Base-by-base conservation (phyloP, 768 basidiomycete species). In the Mycena polygramma region DNA sequence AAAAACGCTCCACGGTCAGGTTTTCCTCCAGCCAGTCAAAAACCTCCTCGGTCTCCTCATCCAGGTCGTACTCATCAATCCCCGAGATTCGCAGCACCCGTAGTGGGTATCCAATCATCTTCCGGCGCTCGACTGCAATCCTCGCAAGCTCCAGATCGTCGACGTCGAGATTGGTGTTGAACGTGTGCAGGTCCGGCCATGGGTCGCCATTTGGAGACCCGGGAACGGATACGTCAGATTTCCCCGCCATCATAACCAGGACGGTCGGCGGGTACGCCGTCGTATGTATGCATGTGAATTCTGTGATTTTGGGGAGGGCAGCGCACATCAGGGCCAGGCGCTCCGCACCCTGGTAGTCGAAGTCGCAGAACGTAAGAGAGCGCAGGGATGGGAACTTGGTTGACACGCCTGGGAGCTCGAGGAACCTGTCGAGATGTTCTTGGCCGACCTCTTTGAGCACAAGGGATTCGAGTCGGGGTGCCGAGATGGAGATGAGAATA, bases 381-480 rank as follows among this genome's bases (percentile, higher is more conserved):
- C 75, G 77, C 48, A 87, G 75, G 36, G 76, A 73, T 26, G 79
- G 78, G 69, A 84, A 86, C 63, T 76, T 79, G 6, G 68, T 24
- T 13, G 63, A 58, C 37, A 63, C 67, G 61, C 73, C 70, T 6
- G 75, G 71, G 19, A 72, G 57, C 5, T 70, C 61, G 75, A 80
- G 79, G 63, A 87, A 79, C 1, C 71, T 67, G 66, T 85, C 82
- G 2, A 87, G 78, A 68, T 88, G 87, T 43, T 75, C 74, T 48
- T 84, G 81, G 39, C 83, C 82, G 11, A 83, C 75, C 19, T 79
- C 81, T 69, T 87, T 86, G 62, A 88, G 76, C 6, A 81, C 79
- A 51, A 88, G 75, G 14, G 82, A 83, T 30, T 80, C 72, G 37
- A 88, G 78, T 17, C 63, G 62, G 0, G 85, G 84, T 2, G 86